Conservation (phyloP, 129 eudicot species). For the Calendula officinalis region DNA sequence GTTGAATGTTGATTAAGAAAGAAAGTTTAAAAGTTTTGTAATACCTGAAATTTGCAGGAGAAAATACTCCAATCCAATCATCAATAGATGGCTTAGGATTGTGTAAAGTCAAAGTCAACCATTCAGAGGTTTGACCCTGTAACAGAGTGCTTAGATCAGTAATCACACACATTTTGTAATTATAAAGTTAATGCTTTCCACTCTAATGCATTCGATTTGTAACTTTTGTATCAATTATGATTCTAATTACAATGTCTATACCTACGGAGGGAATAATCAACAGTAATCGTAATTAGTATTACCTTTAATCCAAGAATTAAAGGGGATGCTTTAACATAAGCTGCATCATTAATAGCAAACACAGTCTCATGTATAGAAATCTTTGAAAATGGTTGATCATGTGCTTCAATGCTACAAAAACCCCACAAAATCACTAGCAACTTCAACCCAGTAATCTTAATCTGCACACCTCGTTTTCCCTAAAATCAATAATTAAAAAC, state of each 20-base stretch:
- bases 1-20: background rate
- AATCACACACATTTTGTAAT: slow-evolving; percentile 3
- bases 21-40: background rate
- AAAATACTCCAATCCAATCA: slow-evolving; percentile 96
- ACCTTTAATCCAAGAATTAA: slow-evolving; percentile 68
- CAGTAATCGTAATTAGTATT: slow-evolving; percentile 7
- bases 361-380: slow-evolving; percentile 59
- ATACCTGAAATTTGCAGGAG: slow-evolving; percentile 91
- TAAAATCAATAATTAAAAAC: slow-evolving; percentile 12
- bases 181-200: too few species aligned
- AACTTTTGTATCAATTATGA: too few species aligned
- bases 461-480: slow-evolving; percentile 35
- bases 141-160: slow-evolving; percentile 9
- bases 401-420: slow-evolving; percentile 45
- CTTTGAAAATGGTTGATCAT: slow-evolving; percentile 68
- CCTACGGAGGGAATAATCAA: background rate
- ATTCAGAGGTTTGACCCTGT: slow-evolving; percentile 64
- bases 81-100: slow-evolving; percentile 56
- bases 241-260: background rate
- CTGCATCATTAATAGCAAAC: slow-evolving; percentile 53
- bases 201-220: too few species aligned
- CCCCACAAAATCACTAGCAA: slow-evolving; percentile 43
- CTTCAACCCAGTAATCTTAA: slow-evolving; percentile 30
- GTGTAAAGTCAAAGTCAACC: slow-evolving; percentile 59
- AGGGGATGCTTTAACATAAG: slow-evolving; percentile 72